phyloP scores from a whole-genome alignment of 306 rosid species.

The Medicago truncatula region DNA sequence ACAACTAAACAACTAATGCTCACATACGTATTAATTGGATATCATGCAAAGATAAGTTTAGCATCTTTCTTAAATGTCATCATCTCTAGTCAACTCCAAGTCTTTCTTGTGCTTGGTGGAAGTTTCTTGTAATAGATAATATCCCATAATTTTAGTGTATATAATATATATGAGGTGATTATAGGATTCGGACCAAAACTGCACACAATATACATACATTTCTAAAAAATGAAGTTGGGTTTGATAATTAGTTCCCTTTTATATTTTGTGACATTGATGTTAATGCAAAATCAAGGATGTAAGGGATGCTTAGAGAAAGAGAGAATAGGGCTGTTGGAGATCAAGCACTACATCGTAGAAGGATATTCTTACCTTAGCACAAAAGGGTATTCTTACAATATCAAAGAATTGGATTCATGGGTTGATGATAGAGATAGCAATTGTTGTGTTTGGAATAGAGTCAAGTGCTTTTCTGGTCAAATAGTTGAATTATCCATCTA shows the following conservation, averaged over 20 bases:
- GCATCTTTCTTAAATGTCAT: no score
- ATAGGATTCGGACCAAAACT: background rate
- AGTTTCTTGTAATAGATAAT: background rate
- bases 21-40: no score
- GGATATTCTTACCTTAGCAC: no score
- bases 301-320: slow-evolving; percentile 26
- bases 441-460: slow-evolving; percentile 28
- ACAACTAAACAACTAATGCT: no score
- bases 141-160: no score
- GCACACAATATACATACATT: background rate
- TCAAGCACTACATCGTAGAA: no score
- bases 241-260: background rate
- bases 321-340: slow-evolving; percentile 14
- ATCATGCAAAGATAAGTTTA: no score
- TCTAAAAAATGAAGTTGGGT: slow-evolving; percentile 2
- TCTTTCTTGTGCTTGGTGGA: background rate
- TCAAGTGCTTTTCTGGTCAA: slow-evolving; percentile 1
- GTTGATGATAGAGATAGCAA: slow-evolving; percentile 12
- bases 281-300: background rate
- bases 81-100: background rate
- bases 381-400: no score
- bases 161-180: background rate
- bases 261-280: background rate
- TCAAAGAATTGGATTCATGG: slow-evolving; percentile 20
- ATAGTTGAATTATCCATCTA: background rate